A percentile compares a stretch with the other conserved stretches of the same genome.
These are phyloP conservation scores for Botrytis byssoidea DNA, from an alignment of 2,329 filamentous ascomycete genomes.

Conservation along the genomic window DNA sequence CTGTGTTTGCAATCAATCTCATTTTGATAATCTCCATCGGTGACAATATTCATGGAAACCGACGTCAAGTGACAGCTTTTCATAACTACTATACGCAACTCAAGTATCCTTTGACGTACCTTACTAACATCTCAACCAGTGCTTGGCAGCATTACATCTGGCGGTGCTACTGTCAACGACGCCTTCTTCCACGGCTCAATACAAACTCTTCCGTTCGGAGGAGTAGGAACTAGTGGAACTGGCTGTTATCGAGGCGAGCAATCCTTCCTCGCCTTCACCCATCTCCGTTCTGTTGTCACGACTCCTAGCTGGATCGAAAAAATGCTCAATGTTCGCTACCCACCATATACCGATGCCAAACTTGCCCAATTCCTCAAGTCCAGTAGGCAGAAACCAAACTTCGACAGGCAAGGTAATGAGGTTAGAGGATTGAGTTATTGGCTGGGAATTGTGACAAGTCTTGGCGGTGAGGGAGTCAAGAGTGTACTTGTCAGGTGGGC, in stretches of 20 bases:
- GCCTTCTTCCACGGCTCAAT: conserved; percentile 70
- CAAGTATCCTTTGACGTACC: not conserved
- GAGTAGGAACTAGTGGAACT: conserved; percentile 74
- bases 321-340: conserved; percentile 66
- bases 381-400: conserved; percentile 52
- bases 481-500: conserved; percentile 20
- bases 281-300: conserved; percentile 56
- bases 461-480: conserved; percentile 49
- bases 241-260: conserved; percentile 76
- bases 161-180: conserved; percentile 65
- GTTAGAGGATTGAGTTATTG: conserved; percentile 55
- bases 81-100: no score
- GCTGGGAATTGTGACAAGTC: conserved; percentile 49
- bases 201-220: conserved; percentile 74
- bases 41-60: not conserved
- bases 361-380: conserved; percentile 48
- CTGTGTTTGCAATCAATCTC: not conserved
- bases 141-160: conserved; percentile 61
- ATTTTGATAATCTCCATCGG: not conserved
- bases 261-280: conserved; percentile 68
- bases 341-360: conserved; percentile 52
- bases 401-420: conserved; percentile 58
- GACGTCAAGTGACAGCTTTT: not conserved
- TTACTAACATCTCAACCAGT: conserved; percentile 44
- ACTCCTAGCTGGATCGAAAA: conserved; percentile 67